These are phyloP conservation scores for Entomortierella parvispora DNA, from an alignment of 192 early-diverging fungal species.

Conservation along the genomic window DNA sequence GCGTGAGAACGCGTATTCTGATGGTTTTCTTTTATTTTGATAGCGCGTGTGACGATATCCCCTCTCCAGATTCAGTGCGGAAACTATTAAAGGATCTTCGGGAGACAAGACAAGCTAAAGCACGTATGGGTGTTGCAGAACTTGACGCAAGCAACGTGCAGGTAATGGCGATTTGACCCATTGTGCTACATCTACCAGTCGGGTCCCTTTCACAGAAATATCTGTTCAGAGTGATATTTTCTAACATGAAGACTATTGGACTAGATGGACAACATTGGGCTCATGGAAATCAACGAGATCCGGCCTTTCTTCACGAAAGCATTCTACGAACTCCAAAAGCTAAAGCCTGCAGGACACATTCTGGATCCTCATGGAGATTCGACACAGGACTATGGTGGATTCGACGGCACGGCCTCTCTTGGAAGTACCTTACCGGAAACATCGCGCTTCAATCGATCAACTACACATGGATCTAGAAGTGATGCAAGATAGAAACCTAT, in stretches of 20 bases:
- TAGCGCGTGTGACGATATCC: slow-evolving; percentile 88
- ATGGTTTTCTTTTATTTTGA: background rate
- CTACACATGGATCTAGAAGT: too few relatives aligned
- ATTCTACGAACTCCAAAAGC: slow-evolving; percentile 74
- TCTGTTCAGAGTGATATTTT: too few relatives aligned
- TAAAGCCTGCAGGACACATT: slow-evolving; percentile 27
- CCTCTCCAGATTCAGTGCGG: slow-evolving; percentile 73
- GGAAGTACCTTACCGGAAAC: too few relatives aligned
- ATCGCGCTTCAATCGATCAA: too few relatives aligned
- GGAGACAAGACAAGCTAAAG: slow-evolving; percentile 85
- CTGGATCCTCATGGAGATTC: slow-evolving; percentile 2
- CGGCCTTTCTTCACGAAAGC: slow-evolving; percentile 89
- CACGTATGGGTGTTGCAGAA: slow-evolving; percentile 70
- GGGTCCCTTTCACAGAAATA: too few relatives aligned
- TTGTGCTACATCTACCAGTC: too few relatives aligned
- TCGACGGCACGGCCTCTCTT: background rate
- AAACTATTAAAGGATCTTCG: slow-evolving; percentile 86
- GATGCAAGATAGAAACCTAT: background rate
- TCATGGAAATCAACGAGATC: slow-evolving; percentile 93
- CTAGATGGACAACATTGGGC: slow-evolving; percentile 84
- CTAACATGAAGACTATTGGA: too few relatives aligned
- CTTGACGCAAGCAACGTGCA: slow-evolving; percentile 77
- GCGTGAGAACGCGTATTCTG: background rate
- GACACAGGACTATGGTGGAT: background rate
- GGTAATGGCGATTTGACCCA: slow-evolving; percentile 43